These are phyloP conservation scores for Pyrenophora seminiperda DNA, from an alignment of 2,329 filamentous ascomycete species.

Conservation along the genomic window DNA sequence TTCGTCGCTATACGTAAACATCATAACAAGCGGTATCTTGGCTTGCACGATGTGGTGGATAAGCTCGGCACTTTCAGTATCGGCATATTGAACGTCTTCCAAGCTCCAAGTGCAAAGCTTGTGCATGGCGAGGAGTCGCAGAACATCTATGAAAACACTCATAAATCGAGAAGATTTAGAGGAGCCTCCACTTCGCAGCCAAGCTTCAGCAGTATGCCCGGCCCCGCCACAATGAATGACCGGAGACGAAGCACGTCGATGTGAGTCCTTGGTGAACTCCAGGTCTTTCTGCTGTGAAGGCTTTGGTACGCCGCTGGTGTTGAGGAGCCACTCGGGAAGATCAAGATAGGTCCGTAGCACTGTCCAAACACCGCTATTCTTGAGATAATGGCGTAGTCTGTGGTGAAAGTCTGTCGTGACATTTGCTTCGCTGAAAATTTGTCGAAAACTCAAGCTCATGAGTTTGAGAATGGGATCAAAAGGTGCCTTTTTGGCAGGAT, in stretches of 20 bases:
- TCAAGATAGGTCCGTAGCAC: conserved; percentile 63
- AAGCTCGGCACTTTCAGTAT: conserved; percentile 83
- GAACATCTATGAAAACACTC: conserved; percentile 85
- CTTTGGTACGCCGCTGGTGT: conserved; percentile 29
- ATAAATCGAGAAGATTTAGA: conserved; percentile 72
- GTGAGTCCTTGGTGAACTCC: conserved; percentile 18
- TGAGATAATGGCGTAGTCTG: conserved; percentile 60
- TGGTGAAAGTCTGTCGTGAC: conserved; percentile 66
- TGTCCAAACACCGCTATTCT: conserved; percentile 60
- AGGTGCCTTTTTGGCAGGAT: conserved; percentile 62
- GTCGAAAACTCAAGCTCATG: conserved; percentile 65
- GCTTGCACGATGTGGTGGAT: conserved; percentile 79
- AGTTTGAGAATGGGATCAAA: conserved; percentile 66
- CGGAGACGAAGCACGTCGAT: conserved; percentile 41
- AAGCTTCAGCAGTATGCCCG: conserved; percentile 51
- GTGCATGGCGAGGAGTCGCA: conserved; percentile 78
- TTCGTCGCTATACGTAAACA: conserved; percentile 63
- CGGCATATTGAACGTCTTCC: conserved; percentile 89
- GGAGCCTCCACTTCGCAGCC: conserved; percentile 53
- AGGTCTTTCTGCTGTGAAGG: conserved; percentile 34
- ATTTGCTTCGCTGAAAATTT: conserved; percentile 69
- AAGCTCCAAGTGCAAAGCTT: conserved; percentile 88
- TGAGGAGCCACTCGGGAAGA: conserved; percentile 68
- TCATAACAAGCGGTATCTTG: conserved; percentile 73
- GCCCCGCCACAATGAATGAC: conserved; percentile 45